A percentile compares a stretch with the other conserved stretches of the same genome.
Conservation (phyloP, 331 rosid species). For the Erythrophleum ivorense region DNA sequence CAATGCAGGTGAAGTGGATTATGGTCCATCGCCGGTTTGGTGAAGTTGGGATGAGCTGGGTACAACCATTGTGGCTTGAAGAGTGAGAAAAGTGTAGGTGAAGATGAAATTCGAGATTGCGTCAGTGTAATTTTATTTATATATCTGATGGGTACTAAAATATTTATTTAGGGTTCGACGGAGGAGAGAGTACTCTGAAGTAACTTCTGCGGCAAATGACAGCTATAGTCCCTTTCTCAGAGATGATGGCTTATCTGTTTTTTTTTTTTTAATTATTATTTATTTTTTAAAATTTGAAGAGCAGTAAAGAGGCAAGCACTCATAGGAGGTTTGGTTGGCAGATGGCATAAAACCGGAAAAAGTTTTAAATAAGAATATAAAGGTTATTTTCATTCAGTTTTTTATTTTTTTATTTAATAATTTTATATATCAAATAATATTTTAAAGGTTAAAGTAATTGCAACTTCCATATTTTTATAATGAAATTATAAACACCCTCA, state of each 20-base stretch:
- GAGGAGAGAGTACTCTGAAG: conserved; percentile 9
- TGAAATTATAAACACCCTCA: too few species aligned
- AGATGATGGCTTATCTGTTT: conserved; percentile 44
- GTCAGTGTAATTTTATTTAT: not conserved
- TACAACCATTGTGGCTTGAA: conserved; percentile 47
- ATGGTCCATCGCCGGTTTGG: conserved; percentile 47
- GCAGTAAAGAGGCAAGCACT: not conserved
- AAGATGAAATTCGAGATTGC: conserved; percentile 14
- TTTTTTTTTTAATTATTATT: not conserved
- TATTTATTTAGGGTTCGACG: conserved; percentile 43
- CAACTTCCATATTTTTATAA: not conserved
- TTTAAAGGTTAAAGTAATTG: not conserved
- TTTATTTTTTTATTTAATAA: too few species aligned
- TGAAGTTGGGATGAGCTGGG: conserved; percentile 42
- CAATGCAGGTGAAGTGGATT: conserved; percentile 58
- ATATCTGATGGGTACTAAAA: not conserved
- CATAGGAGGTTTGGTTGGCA: too few species aligned
- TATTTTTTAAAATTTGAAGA: too few species aligned
- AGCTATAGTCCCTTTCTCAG: conserved; percentile 41
- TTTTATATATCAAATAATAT: too few species aligned
- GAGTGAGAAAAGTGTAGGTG: conserved; percentile 28
- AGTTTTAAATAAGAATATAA: too few species aligned
- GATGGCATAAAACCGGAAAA: too few species aligned
- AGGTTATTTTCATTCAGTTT: too few species aligned
- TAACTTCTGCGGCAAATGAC: conserved; percentile 46